Evolutionary conservation across 805 yeast species (phyloP), one percentile per base, ranked within the genome.

Genomic region (Hanseniaspora pseudoguilliermondii): DNA sequence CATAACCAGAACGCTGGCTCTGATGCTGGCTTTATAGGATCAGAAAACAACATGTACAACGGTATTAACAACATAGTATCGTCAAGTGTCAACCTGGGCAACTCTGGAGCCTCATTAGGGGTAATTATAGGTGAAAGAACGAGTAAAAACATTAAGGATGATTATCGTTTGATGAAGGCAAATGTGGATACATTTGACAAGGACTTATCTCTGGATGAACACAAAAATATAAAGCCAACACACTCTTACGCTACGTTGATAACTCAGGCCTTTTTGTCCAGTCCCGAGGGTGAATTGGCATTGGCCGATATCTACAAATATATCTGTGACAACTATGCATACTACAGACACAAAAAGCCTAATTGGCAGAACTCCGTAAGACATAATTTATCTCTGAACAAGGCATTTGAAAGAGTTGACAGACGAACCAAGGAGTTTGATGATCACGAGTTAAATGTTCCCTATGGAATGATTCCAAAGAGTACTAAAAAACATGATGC

Each of bases 321-420:
- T 88, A 93, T 93, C 55, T 73, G 93, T 5, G 69, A 80, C 34
- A 90, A 84, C 65, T 93, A 89, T 69, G 90, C 97, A 40, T 93
- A 86, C 69, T 93, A 93, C 69, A 80, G 96, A 64, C 85, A 81
- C 69, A 83, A 93, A 25, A 90, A 86, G 69, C 84, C 95, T 9
- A 98, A 98, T 39, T 93, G 98, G 98, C 98, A 93, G 71, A 93
- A 93, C 71, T 89, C 96, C 7, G 91, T 93, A 62, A 82, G 98
- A 62, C 98, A 93, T 70, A 93, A 93, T 67, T 73, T 93, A 55
- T 89, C 97, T 2, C 74, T 93, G 58, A 93, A 93, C 70, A 93
- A 91, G 73, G 97, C 98, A 16, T 93, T 93, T 71, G 97, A 91
- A 65, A 93, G 93, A 71, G 97, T 91, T 23, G 96, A 97, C 42